Percentiles rank a stretch among this genome's conserved stretches.
Evolutionary conservation across 345 rosid species (phyloP).

Genomic region (Lumnitzera littorea): DNA sequence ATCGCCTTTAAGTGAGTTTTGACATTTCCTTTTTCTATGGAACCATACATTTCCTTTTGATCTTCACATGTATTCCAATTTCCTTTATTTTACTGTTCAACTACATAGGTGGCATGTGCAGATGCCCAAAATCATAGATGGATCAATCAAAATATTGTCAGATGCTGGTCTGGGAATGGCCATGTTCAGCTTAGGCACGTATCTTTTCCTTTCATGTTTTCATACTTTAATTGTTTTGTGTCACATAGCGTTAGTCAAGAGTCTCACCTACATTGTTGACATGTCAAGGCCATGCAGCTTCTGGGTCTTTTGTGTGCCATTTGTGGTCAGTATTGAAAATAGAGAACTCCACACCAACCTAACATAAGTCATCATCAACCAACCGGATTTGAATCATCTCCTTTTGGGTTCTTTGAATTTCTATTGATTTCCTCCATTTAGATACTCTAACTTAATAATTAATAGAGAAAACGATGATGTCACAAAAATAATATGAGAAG

Average conservation of each 20-base stretch:
- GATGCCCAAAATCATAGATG: constrained; percentile 73
- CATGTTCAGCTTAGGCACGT: constrained; percentile 96
- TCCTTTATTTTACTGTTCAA: constrained; percentile 7
- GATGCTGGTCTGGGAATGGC: constrained; percentile 99
- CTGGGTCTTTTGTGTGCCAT: too few species aligned
- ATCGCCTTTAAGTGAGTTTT: constrained; percentile 63
- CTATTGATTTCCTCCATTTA: too few species aligned
- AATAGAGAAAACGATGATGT: too few species aligned
- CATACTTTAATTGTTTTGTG: neutral
- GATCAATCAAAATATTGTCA: constrained; percentile 87
- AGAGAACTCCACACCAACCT: too few species aligned
- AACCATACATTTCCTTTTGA: neutral
- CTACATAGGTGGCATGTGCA: constrained; percentile 70
- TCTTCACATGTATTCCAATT: neutral
- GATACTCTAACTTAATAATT: too few species aligned
- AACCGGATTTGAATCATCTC: too few species aligned
- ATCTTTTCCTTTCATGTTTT: neutral
- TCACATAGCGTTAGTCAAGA: neutral
- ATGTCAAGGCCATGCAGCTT: too few species aligned
- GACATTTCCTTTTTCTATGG: neutral
- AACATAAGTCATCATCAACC: too few species aligned
- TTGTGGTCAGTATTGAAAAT: too few species aligned
- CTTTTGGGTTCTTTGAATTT: too few species aligned
- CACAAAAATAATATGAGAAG: too few species aligned
- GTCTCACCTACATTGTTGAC: too few species aligned